Evolutionary conservation across 2,329 filamentous ascomycete species (phyloP).

Genomic region (Venturia asperata): DNA sequence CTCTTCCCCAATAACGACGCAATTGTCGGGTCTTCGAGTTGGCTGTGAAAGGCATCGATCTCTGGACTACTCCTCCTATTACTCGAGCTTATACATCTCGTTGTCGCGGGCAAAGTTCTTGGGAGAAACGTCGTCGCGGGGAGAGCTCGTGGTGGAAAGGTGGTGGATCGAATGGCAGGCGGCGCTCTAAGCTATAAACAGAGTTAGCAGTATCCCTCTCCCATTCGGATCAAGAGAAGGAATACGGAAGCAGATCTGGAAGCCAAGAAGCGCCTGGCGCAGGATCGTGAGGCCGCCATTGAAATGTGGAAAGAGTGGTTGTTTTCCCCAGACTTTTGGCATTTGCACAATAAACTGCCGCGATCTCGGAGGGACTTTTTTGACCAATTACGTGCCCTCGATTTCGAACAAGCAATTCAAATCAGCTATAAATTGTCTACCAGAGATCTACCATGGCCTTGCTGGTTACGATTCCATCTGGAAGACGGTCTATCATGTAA

Average conservation of each 20-base stretch:
- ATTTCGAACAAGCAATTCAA: neutral
- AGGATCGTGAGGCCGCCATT: conserved; percentile 12
- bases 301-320: neutral
- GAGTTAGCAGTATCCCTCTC: neutral
- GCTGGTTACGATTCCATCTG: neutral
- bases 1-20: conserved; percentile 68
- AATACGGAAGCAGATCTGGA: neutral
- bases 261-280: neutral
- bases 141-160: neutral
- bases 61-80: neutral
- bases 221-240: neutral
- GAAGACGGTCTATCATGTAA: neutral
- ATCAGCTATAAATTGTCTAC: neutral
- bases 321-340: neutral
- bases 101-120: neutral
- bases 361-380: neutral
- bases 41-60: conserved; percentile 50
- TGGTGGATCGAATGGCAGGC: neutral
- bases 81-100: neutral
- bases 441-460: neutral
- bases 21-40: conserved; percentile 53
- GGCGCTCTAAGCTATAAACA: neutral
- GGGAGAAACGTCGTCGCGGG: neutral
- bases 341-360: neutral
- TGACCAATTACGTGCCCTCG: neutral